Conservation (phyloP, 495 filamentous ascomycete species). For the Lichenothelia convexa region DNA sequence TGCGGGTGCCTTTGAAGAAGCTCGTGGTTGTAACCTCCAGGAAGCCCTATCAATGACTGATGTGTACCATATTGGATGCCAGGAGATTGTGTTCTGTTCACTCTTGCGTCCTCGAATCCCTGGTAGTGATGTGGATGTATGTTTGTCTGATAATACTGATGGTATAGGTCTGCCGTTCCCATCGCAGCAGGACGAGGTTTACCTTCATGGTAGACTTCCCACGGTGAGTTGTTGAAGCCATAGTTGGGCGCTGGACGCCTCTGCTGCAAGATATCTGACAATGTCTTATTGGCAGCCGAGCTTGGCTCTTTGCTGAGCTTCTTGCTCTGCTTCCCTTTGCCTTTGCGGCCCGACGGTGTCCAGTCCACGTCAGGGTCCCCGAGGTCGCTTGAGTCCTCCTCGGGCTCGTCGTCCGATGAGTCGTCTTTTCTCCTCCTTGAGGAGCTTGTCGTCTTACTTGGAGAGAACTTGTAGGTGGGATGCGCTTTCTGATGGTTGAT, state of each 20-base stretch:
- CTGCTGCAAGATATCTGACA: not conserved
- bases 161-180: slow-evolving; percentile 28
- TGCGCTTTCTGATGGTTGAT: slow-evolving; percentile 72
- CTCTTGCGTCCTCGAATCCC: slow-evolving; percentile 10
- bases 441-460: slow-evolving; percentile 42
- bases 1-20: slow-evolving; percentile 24
- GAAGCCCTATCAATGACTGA: slow-evolving; percentile 24
- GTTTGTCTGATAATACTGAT: slow-evolving; percentile 45
- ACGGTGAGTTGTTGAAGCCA: slow-evolving; percentile 32
- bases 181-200: slow-evolving; percentile 38
- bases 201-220: slow-evolving; percentile 42
- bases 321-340: slow-evolving; percentile 2
- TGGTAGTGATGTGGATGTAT: no score
- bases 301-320: slow-evolving; percentile 1
- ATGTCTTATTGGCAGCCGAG: not conserved
- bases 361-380: slow-evolving; percentile 17
- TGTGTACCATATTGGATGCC: slow-evolving; percentile 11
- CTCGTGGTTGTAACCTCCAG: slow-evolving; percentile 35
- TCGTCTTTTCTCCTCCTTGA: slow-evolving; percentile 33
- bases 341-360: slow-evolving; percentile 9
- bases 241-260: slow-evolving; percentile 6
- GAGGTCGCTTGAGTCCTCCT: slow-evolving; percentile 5
- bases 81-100: slow-evolving; percentile 9
- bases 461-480: slow-evolving; percentile 90
- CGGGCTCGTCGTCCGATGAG: slow-evolving; percentile 11